phyloP scores from a whole-genome alignment of 768 basidiomycete species.

The Royoungia palumana region DNA sequence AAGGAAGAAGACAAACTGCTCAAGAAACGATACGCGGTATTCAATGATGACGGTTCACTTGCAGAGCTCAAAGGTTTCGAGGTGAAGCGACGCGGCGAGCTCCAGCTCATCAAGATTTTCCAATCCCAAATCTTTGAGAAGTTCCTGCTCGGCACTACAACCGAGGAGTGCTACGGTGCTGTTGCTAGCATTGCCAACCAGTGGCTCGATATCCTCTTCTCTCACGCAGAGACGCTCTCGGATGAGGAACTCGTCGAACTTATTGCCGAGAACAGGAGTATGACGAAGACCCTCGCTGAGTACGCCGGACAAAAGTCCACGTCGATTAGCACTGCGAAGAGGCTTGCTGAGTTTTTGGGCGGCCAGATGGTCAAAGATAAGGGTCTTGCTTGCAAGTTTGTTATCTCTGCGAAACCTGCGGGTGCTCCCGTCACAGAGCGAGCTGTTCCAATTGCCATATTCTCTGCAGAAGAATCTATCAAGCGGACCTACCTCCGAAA shows the following conservation, averaged over 20 bases:
- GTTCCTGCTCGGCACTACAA: conserved; percentile 89
- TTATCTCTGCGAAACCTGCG: conserved; percentile 90
- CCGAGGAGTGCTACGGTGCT: conserved; percentile 91
- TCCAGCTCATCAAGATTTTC: conserved; percentile 99
- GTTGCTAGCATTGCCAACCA: conserved; percentile 93
- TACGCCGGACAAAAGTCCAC: conserved; percentile 97
- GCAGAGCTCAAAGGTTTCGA: conserved; percentile 99
- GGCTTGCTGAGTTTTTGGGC: conserved; percentile 95
- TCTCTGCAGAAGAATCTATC: conserved; percentile 89
- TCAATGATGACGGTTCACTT: conserved; percentile 96
- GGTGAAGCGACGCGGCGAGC: conserved; percentile 94
- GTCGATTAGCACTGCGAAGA: conserved; percentile 92
- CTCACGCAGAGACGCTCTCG: conserved; percentile 73
- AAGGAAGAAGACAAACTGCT: conserved; percentile 98
- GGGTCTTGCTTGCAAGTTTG: conserved; percentile 97
- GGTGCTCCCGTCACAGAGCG: conserved; percentile 97
- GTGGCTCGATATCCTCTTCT: conserved; percentile 95
- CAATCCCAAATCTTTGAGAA: conserved; percentile 98
- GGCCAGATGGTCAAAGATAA: conserved; percentile 99
- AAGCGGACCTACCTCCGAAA: conserved; percentile 89
- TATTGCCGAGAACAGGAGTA: conserved; percentile 97
- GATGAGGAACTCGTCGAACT: conserved; percentile 96
- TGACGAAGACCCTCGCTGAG: conserved; percentile 95
- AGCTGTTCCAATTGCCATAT: conserved; percentile 95
- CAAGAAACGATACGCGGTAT: conserved; percentile 99